A percentile compares a stretch with the other conserved stretches of the same genome.
phyloP scores from a whole-genome alignment of 2,329 filamentous ascomycete genomes.

The Hypoxylon sp. region DNA sequence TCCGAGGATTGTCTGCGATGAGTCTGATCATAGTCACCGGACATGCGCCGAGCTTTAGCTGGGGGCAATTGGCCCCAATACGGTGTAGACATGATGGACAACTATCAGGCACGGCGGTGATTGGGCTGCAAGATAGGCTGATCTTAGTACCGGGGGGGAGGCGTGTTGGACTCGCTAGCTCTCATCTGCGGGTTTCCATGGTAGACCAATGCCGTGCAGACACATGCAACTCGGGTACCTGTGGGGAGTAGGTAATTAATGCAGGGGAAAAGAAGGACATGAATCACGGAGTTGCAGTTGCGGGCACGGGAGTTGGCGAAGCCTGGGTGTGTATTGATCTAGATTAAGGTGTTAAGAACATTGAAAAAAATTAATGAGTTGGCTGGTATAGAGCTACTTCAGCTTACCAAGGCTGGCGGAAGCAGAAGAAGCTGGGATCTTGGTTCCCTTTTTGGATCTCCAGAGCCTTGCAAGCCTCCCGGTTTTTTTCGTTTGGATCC shows the following conservation, averaged over 20 bases:
- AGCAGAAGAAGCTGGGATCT: slow-evolving; percentile 36
- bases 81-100: slow-evolving; percentile 61
- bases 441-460: slow-evolving; percentile 31
- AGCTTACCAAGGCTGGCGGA: slow-evolving; percentile 38
- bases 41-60: slow-evolving; percentile 62
- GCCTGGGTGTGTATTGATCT: slow-evolving; percentile 36
- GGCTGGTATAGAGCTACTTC: slow-evolving; percentile 41
- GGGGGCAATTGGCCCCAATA: slow-evolving; percentile 73
- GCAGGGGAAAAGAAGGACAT: slow-evolving; percentile 39
- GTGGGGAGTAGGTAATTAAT: slow-evolving; percentile 45
- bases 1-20: slow-evolving; percentile 57
- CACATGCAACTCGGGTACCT: slow-evolving; percentile 56
- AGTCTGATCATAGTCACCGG: slow-evolving; percentile 55
- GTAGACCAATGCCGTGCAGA: slow-evolving; percentile 63
- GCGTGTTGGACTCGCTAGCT: slow-evolving; percentile 41
- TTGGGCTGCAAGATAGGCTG: slow-evolving; percentile 49
- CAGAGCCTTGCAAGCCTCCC: slow-evolving; percentile 39
- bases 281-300: slow-evolving; percentile 26
- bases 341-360: slow-evolving; percentile 25
- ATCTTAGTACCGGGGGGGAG: slow-evolving; percentile 35
- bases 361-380: slow-evolving; percentile 31
- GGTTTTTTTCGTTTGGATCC: slow-evolving; percentile 43
- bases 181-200: slow-evolving; percentile 49
- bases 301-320: slow-evolving; percentile 28
- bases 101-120: slow-evolving; percentile 42